These are phyloP conservation scores for Trametes cingulata DNA, from an alignment of 768 basidiomycete genomes.

Conservation along the genomic window DNA sequence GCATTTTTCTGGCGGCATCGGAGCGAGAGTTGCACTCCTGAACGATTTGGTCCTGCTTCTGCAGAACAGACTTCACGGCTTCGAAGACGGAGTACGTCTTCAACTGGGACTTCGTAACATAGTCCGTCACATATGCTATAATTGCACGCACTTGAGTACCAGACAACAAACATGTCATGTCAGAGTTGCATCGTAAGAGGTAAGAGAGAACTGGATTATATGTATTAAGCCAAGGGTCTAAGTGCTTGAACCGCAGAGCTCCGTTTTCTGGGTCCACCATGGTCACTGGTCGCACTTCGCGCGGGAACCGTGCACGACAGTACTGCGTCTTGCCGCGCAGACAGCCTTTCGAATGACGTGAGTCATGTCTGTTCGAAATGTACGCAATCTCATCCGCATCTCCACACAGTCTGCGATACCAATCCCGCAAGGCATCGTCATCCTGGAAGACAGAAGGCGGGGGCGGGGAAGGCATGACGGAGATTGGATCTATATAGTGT, in stretches of 20 bases:
- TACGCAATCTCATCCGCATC: background rate
- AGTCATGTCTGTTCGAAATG: background rate
- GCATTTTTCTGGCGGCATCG: background rate
- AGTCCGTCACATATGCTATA: conserved; percentile 22
- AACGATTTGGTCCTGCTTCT: background rate
- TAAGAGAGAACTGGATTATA: background rate
- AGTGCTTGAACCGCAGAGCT: background rate
- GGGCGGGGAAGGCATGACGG: background rate
- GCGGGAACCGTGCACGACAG: background rate
- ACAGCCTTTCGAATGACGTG: background rate
- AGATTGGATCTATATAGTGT: no score
- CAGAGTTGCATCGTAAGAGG: conserved; percentile 25
- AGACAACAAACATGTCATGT: conserved; percentile 37
- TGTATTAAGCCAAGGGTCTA: background rate
- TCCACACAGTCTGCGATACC: background rate
- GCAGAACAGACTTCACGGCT: background rate
- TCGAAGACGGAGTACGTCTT: conserved; percentile 12
- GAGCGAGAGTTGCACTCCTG: conserved; percentile 14
- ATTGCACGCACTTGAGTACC: conserved; percentile 19
- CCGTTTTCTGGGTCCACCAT: background rate
- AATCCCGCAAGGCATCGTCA: background rate
- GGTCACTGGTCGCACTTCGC: background rate
- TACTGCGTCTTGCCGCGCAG: background rate
- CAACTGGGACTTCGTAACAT: conserved; percentile 17
- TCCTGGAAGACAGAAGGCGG: background rate